A percentile compares a stretch with the other conserved stretches of the same genome.
Evolutionary conservation across 352 stramenopile species (phyloP).

Genomic region (Saprolegnia parasitica): DNA sequence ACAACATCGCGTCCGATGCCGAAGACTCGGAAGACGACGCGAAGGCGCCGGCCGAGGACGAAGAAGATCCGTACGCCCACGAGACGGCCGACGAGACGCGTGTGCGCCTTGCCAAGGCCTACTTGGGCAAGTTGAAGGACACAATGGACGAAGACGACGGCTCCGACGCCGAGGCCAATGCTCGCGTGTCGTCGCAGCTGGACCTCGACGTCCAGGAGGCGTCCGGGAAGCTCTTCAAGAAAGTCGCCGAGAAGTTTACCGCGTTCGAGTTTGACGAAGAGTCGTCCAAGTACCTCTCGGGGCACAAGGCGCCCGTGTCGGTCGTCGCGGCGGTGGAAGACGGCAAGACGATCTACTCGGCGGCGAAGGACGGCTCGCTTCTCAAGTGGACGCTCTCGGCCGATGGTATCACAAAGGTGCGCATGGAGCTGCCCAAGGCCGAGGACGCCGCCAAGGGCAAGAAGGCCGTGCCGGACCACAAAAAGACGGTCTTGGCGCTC

Average conservation of each 20-base stretch:
- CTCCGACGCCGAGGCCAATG: slow-evolving; percentile 48
- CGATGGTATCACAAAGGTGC: slow-evolving; percentile 70
- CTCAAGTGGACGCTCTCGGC: slow-evolving; percentile 81
- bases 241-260: slow-evolving; percentile 67
- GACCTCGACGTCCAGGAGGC: slow-evolving; percentile 80
- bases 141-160: slow-evolving; percentile 64
- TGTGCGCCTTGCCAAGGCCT: slow-evolving; percentile 84
- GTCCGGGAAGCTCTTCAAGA: slow-evolving; percentile 85
- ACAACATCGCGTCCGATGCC: slow-evolving; percentile 62
- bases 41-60: slow-evolving; percentile 40
- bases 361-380: slow-evolving; percentile 90
- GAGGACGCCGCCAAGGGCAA: slow-evolving; percentile 47
- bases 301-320: slow-evolving; percentile 81
- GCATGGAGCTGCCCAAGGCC: slow-evolving; percentile 54
- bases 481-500: slow-evolving; percentile 78
- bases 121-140: slow-evolving; percentile 68
- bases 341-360: slow-evolving; percentile 86
- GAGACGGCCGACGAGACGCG: slow-evolving; percentile 88
- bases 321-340: slow-evolving; percentile 85
- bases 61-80: slow-evolving; percentile 44
- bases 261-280: slow-evolving; percentile 80
- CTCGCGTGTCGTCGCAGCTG: slow-evolving; percentile 68
- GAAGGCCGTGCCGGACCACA: slow-evolving; percentile 48
- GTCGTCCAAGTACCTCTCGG: slow-evolving; percentile 71
- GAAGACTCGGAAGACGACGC: slow-evolving; percentile 46